Percentiles rank a stretch among this genome's conserved stretches.
Conservation (phyloP, 257 asterid species). For the Solanum chilense region DNA sequence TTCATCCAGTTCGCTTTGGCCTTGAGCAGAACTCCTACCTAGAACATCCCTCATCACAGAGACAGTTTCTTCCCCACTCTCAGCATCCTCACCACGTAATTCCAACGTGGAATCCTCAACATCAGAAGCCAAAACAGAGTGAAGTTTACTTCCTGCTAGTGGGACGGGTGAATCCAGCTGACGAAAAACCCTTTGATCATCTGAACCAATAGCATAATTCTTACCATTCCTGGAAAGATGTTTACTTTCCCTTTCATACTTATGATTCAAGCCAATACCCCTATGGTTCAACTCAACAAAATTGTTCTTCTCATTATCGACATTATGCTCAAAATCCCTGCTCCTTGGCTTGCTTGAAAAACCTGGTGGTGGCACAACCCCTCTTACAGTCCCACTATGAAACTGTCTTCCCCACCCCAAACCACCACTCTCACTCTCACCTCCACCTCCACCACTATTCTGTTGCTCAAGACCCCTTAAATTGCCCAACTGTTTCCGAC, state of each 20-base stretch:
- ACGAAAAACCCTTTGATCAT: conserved; percentile 8
- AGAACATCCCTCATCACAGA: conserved; percentile 8
- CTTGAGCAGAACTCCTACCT: conserved; percentile 4
- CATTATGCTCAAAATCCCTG: conserved; percentile 22
- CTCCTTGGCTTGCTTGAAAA: conserved; percentile 27
- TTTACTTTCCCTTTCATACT: conserved; percentile 4
- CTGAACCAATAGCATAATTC: neutral
- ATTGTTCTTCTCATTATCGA: conserved; percentile 21
- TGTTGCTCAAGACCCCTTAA: conserved; percentile 21
- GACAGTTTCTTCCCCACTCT: conserved; percentile 6
- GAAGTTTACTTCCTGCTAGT: conserved; percentile 23
- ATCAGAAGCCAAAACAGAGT: conserved; percentile 22
- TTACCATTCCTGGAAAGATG: neutral
- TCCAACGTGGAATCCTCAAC: conserved; percentile 31
- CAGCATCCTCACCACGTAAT: conserved; percentile 13
- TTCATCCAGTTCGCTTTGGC: conserved; percentile 26
- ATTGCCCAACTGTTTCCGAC: conserved; percentile 5
- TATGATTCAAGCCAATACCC: neutral
- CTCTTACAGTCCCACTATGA: conserved; percentile 19
- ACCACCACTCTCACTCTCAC: conserved; percentile 5
- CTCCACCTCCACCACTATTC: neutral
- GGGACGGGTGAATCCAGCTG: conserved; percentile 35
- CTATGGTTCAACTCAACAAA: conserved; percentile 8
- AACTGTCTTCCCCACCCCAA: conserved; percentile 11
- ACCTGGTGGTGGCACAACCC: conserved; percentile 40